A percentile compares a stretch with the other conserved stretches of the same genome.
These are phyloP conservation scores for Athelia sp. DNA, from an alignment of 1,284 basidiomycete species.

Conservation along the genomic window DNA sequence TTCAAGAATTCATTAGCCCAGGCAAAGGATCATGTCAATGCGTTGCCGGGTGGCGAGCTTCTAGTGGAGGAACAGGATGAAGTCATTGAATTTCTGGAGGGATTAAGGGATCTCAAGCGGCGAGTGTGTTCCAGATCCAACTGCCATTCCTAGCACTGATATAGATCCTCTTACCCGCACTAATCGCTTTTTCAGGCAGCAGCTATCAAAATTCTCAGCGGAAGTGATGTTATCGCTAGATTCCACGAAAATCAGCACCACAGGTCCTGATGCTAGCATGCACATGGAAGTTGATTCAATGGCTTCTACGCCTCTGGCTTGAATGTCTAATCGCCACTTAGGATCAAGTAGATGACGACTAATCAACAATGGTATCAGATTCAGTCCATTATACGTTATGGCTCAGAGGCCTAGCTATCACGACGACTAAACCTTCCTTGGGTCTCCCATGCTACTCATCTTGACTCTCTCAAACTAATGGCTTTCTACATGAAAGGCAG, in stretches of 20 bases:
- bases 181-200: slow-evolving; percentile 22
- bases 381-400: too few relatives aligned
- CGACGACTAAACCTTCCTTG: too few relatives aligned
- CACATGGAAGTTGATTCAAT: slow-evolving; percentile 52
- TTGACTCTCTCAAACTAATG: too few relatives aligned
- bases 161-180: not conserved
- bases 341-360: too few relatives aligned
- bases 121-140: slow-evolving; percentile 19
- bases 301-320: slow-evolving; percentile 39
- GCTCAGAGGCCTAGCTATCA: too few relatives aligned
- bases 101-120: slow-evolving; percentile 54
- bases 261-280: slow-evolving; percentile 9
- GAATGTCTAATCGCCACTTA: too few relatives aligned
- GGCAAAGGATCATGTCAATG: slow-evolving; percentile 50
- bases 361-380: too few relatives aligned
- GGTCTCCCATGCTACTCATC: too few relatives aligned
- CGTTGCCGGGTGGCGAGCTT: slow-evolving; percentile 63
- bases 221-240: slow-evolving; percentile 15
- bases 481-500: too few relatives aligned
- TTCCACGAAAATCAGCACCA: too few relatives aligned
- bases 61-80: slow-evolving; percentile 59
- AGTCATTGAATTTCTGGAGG: slow-evolving; percentile 58
- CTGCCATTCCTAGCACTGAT: not conserved
- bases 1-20: slow-evolving; percentile 51
- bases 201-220: slow-evolving; percentile 36